A percentile compares a stretch with the other conserved stretches of the same genome.
Evolutionary conservation across 192 early-diverging fungal species (phyloP).

Genomic region (Linnemannia zychae): DNA sequence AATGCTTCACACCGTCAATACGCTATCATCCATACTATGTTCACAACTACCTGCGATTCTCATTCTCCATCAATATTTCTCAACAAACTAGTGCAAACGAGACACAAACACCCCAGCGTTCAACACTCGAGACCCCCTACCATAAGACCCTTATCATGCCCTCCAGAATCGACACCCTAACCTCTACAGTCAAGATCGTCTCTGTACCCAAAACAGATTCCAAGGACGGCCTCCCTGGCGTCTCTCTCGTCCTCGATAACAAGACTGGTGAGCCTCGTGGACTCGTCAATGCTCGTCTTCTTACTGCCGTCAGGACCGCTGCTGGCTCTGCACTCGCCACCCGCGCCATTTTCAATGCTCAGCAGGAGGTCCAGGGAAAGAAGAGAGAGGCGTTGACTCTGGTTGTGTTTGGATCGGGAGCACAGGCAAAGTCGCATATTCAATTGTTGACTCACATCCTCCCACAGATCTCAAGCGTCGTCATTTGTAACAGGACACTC

Average conservation of each 20-base stretch:
- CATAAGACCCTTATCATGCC: constrained; percentile 66
- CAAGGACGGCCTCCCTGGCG: constrained; percentile 59
- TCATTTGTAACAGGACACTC: constrained; percentile 62
- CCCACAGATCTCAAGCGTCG: constrained; percentile 53
- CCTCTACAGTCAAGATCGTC: constrained; percentile 63
- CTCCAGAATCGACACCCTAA: constrained; percentile 56
- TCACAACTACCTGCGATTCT: not conserved
- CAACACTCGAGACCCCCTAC: constrained; percentile 43
- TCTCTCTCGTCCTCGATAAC: constrained; percentile 61
- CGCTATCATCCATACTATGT: not conserved
- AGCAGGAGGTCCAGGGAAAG: not conserved
- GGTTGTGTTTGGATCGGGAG: constrained; percentile 66
- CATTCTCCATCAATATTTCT: not conserved
- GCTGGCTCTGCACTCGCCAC: constrained; percentile 67
- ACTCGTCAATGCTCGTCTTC: constrained; percentile 60
- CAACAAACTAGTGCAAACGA: constrained; percentile 28
- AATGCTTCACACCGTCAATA: not conserved
- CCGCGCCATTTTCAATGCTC: constrained; percentile 34
- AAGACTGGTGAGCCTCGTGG: constrained; percentile 57
- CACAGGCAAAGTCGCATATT: constrained; percentile 64
- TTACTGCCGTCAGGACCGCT: constrained; percentile 66
- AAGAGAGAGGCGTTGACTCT: constrained; percentile 28
- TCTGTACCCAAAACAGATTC: constrained; percentile 60
- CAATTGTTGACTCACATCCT: constrained; percentile 60
- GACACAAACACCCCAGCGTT: constrained; percentile 62